Percentiles rank a stretch among this genome's conserved stretches.
Evolutionary conservation across 2,329 filamentous ascomycete genomes (phyloP).

Genomic region (Phoma sp.): DNA sequence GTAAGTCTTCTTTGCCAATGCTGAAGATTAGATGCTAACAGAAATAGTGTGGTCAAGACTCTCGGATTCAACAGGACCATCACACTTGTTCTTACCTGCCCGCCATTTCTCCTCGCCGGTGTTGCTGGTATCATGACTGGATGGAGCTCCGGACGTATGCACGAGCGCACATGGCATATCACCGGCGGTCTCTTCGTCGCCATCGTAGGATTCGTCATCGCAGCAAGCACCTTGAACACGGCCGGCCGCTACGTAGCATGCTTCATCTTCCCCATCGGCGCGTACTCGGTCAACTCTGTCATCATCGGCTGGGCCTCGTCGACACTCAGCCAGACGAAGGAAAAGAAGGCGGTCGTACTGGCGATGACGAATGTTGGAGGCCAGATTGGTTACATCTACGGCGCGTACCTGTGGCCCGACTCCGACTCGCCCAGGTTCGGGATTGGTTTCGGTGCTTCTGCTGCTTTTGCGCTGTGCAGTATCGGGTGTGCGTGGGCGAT

Average conservation of each 20-base stretch:
- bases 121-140: slow-evolving; percentile 57
- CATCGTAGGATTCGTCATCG: slow-evolving; percentile 53
- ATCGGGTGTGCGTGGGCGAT: slow-evolving; percentile 42
- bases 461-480: slow-evolving; percentile 35
- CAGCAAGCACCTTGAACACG: slow-evolving; percentile 37
- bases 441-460: slow-evolving; percentile 40
- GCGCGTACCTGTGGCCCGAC: slow-evolving; percentile 38
- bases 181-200: slow-evolving; percentile 52
- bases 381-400: slow-evolving; percentile 42
- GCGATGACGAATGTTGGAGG: slow-evolving; percentile 40
- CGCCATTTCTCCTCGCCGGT: slow-evolving; percentile 59
- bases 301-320: slow-evolving; percentile 42
- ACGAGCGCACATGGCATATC: slow-evolving; percentile 61
- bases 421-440: slow-evolving; percentile 34
- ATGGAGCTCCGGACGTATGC: slow-evolving; percentile 59
- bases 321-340: slow-evolving; percentile 38
- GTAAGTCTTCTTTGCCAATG: slow-evolving; percentile 20
- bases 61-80: slow-evolving; percentile 47
- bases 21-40: neutral
- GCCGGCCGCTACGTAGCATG: slow-evolving; percentile 39
- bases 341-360: slow-evolving; percentile 43
- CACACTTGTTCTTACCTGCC: slow-evolving; percentile 51
- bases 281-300: slow-evolving; percentile 42
- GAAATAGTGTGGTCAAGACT: slow-evolving; percentile 43
- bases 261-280: slow-evolving; percentile 42